phyloP scores from a whole-genome alignment of 371 early-diverging fungal genomes.

The Nematocida major region DNA sequence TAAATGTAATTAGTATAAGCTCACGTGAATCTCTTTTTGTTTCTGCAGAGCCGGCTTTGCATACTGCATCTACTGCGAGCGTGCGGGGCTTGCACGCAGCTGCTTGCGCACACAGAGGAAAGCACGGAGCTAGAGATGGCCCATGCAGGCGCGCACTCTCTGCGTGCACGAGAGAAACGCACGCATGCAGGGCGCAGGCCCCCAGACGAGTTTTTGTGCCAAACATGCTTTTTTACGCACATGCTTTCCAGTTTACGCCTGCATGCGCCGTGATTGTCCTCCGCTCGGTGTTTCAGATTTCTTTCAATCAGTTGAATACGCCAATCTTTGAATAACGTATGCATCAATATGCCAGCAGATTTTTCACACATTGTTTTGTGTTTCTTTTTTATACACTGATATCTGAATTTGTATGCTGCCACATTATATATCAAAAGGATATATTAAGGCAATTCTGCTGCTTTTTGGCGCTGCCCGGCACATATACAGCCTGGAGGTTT shows the following conservation, averaged over 20 bases:
- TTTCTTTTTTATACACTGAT: conserved; percentile 1
- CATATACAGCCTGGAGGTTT: neutral
- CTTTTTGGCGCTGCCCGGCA: neutral
- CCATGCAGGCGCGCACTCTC: too few relatives aligned
- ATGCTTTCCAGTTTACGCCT: neutral
- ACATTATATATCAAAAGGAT: neutral
- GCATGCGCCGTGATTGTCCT: neutral
- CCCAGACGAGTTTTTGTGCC: too few relatives aligned
- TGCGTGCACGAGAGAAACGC: too few relatives aligned
- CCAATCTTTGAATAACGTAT: neutral
- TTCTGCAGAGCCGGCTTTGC: too few relatives aligned
- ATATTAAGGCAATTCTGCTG: neutral
- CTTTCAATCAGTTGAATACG: neutral
- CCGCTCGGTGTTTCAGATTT: neutral
- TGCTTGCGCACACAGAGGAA: too few relatives aligned
- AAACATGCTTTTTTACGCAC: neutral
- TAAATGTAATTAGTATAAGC: too few relatives aligned
- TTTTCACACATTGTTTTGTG: conserved; percentile 1
- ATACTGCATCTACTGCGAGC: too few relatives aligned
- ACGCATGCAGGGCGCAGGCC: too few relatives aligned
- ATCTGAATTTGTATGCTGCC: neutral
- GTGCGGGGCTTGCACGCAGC: too few relatives aligned
- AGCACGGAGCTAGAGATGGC: too few relatives aligned
- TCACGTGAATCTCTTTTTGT: too few relatives aligned
- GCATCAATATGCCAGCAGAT: neutral